Evolutionary conservation across 2,329 filamentous ascomycete genomes (phyloP), one percentile per base, ranked within the genome.

Genomic region (Exophiala alcalophila): DNA sequence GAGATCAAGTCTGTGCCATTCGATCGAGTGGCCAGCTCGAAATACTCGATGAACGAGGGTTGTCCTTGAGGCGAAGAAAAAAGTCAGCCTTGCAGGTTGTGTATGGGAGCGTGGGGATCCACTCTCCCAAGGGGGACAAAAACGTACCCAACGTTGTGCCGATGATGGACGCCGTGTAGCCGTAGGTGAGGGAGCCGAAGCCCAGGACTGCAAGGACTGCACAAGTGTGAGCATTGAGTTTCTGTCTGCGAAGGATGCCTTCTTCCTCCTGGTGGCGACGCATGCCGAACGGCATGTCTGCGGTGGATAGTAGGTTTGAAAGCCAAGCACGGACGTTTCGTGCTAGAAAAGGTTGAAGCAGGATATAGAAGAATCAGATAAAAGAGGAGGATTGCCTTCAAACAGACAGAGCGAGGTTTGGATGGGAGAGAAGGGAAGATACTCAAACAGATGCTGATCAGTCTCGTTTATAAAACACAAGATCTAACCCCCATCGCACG

Each of bases 11-110:
- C 50, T 8, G 50, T 53, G 12, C 31, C 43, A 47, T 53, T 37
- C 18, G 40, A 27, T 9, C 43, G 29, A 4, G 50, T 53, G 12
- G 11, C 47, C 9, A 53, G 47, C 7, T 50, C 50, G 16, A 53
- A 50, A 24, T 53, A 67, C 4, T 55, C 58, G 55, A 69, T 70
- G 59, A 72, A 72, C 16, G 60, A 65, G 3, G 69, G 67, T 49
- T 72, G 69, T 6, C 47, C 47, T 47, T 7, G 5, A n/a, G 2
- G n/a, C 8, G 9, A 24, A 19, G 11, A 32, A 12, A 30, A 23
- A 15, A 11, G 38, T 15, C 12, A 24, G 18, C 10, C 5, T 21
- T 10, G 18, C 28, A 14, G 28, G 14, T 7, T 31, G n/a, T n/a
- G n/a, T n/a, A n/a, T n/a, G n/a, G n/a, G n/a, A n/a, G n/a, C n/a